phyloP scores from a whole-genome alignment of 768 basidiomycete genomes.

The Kondoa subrosea region DNA sequence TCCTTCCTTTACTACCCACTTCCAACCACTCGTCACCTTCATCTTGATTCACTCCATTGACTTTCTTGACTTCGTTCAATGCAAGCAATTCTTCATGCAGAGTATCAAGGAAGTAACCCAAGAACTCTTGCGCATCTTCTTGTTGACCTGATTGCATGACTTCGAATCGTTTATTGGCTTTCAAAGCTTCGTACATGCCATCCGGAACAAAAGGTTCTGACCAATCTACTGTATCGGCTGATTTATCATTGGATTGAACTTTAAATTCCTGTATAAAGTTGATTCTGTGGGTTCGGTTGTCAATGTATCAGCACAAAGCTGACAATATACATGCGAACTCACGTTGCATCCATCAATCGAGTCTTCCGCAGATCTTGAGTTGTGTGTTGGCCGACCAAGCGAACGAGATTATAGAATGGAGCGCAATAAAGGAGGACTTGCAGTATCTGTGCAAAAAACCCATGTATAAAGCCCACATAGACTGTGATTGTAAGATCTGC shows the following conservation, averaged over 20 bases:
- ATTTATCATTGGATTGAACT: not conserved
- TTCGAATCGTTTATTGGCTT: conserved; percentile 82
- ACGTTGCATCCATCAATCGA: conserved; percentile 38
- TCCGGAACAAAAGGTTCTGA: conserved; percentile 62
- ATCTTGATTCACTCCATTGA: not conserved
- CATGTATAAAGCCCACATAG: not conserved
- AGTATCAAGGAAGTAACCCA: conserved; percentile 92
- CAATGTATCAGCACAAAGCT: conserved; percentile 2
- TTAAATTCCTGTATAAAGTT: conserved; percentile 60
- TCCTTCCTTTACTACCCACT: conserved; percentile 74
- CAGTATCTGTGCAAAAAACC: conserved; percentile 38
- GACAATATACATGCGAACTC: conserved; percentile 23
- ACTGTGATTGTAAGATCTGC: conserved; percentile 10
- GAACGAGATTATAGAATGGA: conserved; percentile 67
- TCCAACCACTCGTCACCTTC: conserved; percentile 60
- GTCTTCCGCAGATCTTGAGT: conserved; percentile 34
- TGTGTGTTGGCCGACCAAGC: conserved; percentile 47
- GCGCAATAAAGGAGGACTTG: conserved; percentile 76
- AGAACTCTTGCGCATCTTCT: conserved; percentile 95
- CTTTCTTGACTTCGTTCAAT: conserved; percentile 5
- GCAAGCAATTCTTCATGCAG: conserved; percentile 72
- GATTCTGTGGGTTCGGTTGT: conserved; percentile 37
- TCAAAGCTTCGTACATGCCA: conserved; percentile 79
- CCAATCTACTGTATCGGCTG: conserved; percentile 4
- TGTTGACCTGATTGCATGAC: conserved; percentile 87